Conservation (phyloP, 139 green algal species). For the Coelastrella sp. region DNA sequence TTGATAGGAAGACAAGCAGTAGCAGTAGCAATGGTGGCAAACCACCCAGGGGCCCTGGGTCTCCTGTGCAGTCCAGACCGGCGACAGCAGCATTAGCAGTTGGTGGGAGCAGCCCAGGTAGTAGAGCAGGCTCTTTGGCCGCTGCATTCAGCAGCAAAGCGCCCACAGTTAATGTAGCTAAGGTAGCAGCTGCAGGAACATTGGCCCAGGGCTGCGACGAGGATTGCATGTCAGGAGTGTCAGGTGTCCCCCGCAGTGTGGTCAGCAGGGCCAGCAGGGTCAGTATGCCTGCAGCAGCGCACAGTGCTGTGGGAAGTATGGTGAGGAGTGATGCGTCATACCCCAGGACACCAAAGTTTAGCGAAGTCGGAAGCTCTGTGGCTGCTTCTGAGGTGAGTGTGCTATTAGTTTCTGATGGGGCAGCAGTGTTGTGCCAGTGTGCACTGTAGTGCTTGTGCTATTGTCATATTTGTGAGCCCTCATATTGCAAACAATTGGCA, state of each 20-base stretch:
- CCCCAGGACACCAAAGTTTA: conserved; percentile 21
- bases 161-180: background rate
- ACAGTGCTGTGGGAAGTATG: background rate
- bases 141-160: background rate
- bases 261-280: background rate
- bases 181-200: conserved; percentile 6
- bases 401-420: too few relatives aligned
- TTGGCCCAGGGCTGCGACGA: background rate
- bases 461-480: too few relatives aligned
- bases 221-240: background rate
- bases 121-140: background rate
- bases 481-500: too few relatives aligned
- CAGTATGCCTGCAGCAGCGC: background rate
- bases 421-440: too few relatives aligned
- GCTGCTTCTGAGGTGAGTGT: conserved; percentile 16
- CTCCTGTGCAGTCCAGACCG: background rate
- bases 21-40: background rate
- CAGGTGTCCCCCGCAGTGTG: too few relatives aligned
- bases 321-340: background rate
- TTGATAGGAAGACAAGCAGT: background rate
- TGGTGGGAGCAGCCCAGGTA: background rate
- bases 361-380: background rate
- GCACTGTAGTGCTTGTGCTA: too few relatives aligned
- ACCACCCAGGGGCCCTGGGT: background rate
- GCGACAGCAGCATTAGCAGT: background rate